These are phyloP conservation scores for Populus pruinosa DNA, from an alignment of 345 rosid genomes.

Conservation along the genomic window DNA sequence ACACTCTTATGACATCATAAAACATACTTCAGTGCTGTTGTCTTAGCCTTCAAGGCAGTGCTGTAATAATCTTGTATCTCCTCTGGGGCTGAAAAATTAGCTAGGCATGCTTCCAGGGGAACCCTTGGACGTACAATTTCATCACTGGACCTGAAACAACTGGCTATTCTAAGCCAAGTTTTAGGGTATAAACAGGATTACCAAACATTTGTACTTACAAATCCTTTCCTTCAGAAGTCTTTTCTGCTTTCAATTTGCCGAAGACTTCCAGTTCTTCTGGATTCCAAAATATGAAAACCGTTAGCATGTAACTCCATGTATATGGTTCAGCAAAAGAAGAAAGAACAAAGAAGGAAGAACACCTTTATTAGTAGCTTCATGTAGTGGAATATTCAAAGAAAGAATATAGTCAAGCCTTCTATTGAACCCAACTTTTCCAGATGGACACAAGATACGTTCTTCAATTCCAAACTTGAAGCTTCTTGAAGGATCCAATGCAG, in stretches of 20 bases:
- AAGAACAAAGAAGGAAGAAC: conserved; percentile 7
- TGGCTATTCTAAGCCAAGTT: conserved; percentile 24
- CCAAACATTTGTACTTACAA: conserved; percentile 48
- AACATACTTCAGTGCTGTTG: conserved; percentile 84
- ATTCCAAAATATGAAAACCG: conserved; percentile 27
- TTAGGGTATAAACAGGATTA: conserved; percentile 1
- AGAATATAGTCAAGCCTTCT: conserved; percentile 89
- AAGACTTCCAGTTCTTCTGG: conserved; percentile 77
- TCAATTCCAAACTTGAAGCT: conserved; percentile 97
- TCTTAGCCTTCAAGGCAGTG: conserved; percentile 81
- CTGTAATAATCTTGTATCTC: conserved; percentile 81
- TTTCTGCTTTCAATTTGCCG: conserved; percentile 63
- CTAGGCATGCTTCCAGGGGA: conserved; percentile 90
- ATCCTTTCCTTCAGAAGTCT: conserved; percentile 60
- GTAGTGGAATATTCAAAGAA: conserved; percentile 85
- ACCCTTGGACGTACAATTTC: conserved; percentile 94
- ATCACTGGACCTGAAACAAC: conserved; percentile 57
- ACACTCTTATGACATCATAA: neutral
- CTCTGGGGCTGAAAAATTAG: conserved; percentile 78
- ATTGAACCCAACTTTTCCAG: conserved; percentile 88
- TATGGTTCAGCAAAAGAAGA: conserved; percentile 7
- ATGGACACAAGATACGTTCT: conserved; percentile 80
- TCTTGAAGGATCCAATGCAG: conserved; percentile 76
- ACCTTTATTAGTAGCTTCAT: conserved; percentile 91
- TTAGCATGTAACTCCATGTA: conserved; percentile 2